These are phyloP conservation scores for Oryza glaberrima DNA, from an alignment of 176 grass and related monocot species.

Conservation along the genomic window DNA sequence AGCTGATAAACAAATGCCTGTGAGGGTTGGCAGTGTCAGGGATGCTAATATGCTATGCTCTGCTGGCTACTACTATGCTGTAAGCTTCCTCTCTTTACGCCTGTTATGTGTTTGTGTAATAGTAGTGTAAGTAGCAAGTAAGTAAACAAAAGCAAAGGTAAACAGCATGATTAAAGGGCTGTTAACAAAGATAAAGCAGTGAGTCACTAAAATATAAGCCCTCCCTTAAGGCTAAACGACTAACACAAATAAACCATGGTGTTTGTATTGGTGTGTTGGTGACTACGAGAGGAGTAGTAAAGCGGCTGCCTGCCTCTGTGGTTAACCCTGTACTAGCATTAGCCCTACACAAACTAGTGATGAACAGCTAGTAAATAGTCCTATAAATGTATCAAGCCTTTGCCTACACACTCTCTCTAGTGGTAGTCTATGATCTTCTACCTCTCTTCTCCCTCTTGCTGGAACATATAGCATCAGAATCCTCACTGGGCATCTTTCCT, in stretches of 20 bases:
- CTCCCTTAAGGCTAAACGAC: slow-evolving; percentile 27
- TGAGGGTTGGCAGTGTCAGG: slow-evolving; percentile 69
- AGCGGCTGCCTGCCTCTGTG: slow-evolving; percentile 26
- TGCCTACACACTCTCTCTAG: slow-evolving; percentile 24
- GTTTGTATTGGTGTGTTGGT: slow-evolving; percentile 12
- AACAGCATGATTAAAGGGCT: slow-evolving; percentile 74
- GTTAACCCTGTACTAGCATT: slow-evolving; percentile 28
- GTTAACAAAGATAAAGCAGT: slow-evolving; percentile 61
- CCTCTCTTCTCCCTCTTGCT: slow-evolving; percentile 35
- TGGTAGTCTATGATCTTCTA: slow-evolving; percentile 21
- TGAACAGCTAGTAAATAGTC: slow-evolving; percentile 45
- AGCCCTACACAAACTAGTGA: slow-evolving; percentile 44
- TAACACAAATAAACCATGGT: slow-evolving; percentile 28
- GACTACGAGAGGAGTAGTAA: slow-evolving; percentile 43
- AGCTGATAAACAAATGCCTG: slow-evolving; percentile 54
- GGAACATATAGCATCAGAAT: slow-evolving; percentile 50
- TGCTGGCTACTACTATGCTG: slow-evolving; percentile 2
- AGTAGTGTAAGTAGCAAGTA: slow-evolving; percentile 37
- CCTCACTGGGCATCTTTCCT: slow-evolving; percentile 44
- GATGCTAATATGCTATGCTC: slow-evolving; percentile 29
- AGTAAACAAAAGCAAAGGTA: slow-evolving; percentile 69
- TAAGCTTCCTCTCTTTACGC: slow-evolving; percentile 53
- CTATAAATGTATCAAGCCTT: slow-evolving; percentile 53
- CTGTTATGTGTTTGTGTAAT: not conserved
- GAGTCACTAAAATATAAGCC: slow-evolving; percentile 44